A percentile compares a stretch with the other conserved stretches of the same genome.
These are phyloP conservation scores for Pleurozium schreberi DNA, from an alignment of 225 moss, liverwort and hornwort species.

Conservation along the genomic window DNA sequence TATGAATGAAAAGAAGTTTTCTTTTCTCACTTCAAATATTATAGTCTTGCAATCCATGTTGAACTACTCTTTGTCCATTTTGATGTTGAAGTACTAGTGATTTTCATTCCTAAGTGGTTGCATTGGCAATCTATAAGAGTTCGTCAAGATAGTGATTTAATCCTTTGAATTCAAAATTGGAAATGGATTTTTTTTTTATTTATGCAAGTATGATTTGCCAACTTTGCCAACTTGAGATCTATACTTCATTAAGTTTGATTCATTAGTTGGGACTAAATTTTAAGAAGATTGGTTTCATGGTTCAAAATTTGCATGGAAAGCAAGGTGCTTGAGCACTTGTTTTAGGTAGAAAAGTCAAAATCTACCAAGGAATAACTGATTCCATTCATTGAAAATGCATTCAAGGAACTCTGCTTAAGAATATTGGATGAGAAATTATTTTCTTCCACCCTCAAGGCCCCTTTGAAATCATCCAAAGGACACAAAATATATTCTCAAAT, in stretches of 20 bases:
- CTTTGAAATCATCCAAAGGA: not conserved
- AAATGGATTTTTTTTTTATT: not conserved
- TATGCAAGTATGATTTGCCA: too few species aligned
- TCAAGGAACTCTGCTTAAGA: rapidly evolving
- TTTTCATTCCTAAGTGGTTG: not conserved
- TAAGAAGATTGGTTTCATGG: rapidly evolving
- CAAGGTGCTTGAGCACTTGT: rapidly evolving
- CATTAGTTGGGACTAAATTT: not conserved
- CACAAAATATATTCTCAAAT: rapidly evolving
- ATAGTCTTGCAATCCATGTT: not conserved
- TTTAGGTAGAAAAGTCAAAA: not conserved
- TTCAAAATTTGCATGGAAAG: rapidly evolving
- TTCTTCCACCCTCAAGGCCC: rapidly evolving
- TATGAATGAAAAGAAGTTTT: not conserved
- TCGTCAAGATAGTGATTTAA: too few species aligned
- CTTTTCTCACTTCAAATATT: not conserved
- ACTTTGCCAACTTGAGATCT: rapidly evolving
- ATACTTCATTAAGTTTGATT: rapidly evolving
- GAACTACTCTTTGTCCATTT: rapidly evolving
- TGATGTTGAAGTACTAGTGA: not conserved
- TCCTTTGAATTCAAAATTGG: not conserved
- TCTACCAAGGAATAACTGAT: rapidly evolving
- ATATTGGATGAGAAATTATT: not conserved
- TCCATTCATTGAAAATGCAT: not conserved
- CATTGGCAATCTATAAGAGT: not conserved